A percentile compares a stretch with the other conserved stretches of the same genome.
Conservation (phyloP, 345 rosid species). For the Arabidopsis thaliana region TAIR10.1 NC_003076.8:6693501-6694000, state of each 20-base stretch:
- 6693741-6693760: conserved; percentile 14
- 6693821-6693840: background rate
- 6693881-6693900: background rate
- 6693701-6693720: conserved; percentile 37
- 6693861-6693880: conserved; percentile 8
- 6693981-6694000: too few species aligned
- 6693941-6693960: background rate
- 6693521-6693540: too few species aligned
- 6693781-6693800: conserved; percentile 4
- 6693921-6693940: conserved; percentile 1
- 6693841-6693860: background rate
- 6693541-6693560: too few species aligned
- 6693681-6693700: conserved; percentile 11
- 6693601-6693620: conserved; percentile 23
- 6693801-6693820: conserved; percentile 17
- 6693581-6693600: conserved; percentile 27
- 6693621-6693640: conserved; percentile 39
- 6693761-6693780: conserved; percentile 22
- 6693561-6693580: background rate
- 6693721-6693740: conserved; percentile 14
- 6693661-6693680: conserved; percentile 35
- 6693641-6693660: background rate
- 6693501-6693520: background rate
- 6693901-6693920: conserved; percentile 1
- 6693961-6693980: too few species aligned